These are phyloP conservation scores for Gaeumannomyces sp. DNA, from an alignment of 2,329 filamentous ascomycete species.

Conservation along the genomic window DNA sequence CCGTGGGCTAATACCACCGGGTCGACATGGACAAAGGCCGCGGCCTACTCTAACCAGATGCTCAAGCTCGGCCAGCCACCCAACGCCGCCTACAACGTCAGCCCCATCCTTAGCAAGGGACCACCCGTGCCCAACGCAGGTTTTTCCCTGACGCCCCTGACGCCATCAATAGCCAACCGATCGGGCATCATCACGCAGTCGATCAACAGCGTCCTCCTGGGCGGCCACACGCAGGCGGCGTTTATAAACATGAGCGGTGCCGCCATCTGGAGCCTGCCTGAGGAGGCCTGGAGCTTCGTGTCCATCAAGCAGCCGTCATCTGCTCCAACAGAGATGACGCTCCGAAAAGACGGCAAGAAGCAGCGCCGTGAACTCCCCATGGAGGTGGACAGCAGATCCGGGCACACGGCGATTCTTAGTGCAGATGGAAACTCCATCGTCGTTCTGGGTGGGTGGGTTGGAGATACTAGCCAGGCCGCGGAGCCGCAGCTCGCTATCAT, in stretches of 20 bases:
- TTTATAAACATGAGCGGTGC: slow-evolving; percentile 95
- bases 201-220: slow-evolving; percentile 72
- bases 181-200: slow-evolving; percentile 63
- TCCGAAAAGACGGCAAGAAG: slow-evolving; percentile 26
- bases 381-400: slow-evolving; percentile 72
- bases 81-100: slow-evolving; percentile 27
- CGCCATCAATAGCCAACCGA: slow-evolving; percentile 62
- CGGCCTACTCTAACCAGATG: slow-evolving; percentile 78
- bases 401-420: slow-evolving; percentile 77
- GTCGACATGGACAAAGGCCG: slow-evolving; percentile 57
- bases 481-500: slow-evolving; percentile 76
- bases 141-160: slow-evolving; percentile 71
- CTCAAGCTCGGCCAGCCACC: slow-evolving; percentile 51
- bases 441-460: slow-evolving; percentile 88
- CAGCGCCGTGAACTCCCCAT: slow-evolving; percentile 9
- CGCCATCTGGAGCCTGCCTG: slow-evolving; percentile 79
- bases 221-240: slow-evolving; percentile 74
- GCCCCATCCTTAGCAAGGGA: slow-evolving; percentile 42
- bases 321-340: slow-evolving; percentile 49
- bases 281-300: slow-evolving; percentile 81
- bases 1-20: slow-evolving; percentile 39
- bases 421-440: slow-evolving; percentile 73
- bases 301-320: slow-evolving; percentile 41
- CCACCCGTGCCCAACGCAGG: slow-evolving; percentile 76
- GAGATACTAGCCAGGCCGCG: slow-evolving; percentile 68